phyloP scores from a whole-genome alignment of 164 flowering plant genomes.

The Vitis rotundifolia region DNA sequence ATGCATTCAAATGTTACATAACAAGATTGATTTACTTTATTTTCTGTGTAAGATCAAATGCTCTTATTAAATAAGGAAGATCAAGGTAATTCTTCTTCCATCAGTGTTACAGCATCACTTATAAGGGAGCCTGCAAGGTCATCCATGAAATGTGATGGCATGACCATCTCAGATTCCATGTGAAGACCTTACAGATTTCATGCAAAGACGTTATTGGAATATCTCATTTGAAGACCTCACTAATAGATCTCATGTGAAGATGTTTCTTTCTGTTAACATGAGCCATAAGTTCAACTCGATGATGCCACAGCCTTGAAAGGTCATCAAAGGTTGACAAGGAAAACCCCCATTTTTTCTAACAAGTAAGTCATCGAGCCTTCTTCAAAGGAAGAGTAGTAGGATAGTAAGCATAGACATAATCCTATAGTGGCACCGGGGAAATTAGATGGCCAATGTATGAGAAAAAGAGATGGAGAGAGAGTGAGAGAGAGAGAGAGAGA shows the following conservation, averaged over 20 bases:
- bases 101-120: neutral
- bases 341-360: too few species aligned
- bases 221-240: too few species aligned
- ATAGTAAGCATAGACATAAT: slow-evolving; percentile 32
- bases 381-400: slow-evolving; percentile 70
- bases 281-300: too few species aligned
- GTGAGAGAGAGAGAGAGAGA: neutral
- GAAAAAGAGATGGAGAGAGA: neutral
- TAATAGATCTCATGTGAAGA: too few species aligned
- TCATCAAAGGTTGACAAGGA: neutral
- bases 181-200: too few species aligned
- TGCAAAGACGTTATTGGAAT: too few species aligned
- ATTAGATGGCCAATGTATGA: slow-evolving; percentile 1
- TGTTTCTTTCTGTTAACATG: neutral
- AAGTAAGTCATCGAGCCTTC: slow-evolving; percentile 33
- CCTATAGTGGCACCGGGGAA: slow-evolving; percentile 35
- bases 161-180: neutral
- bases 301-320: neutral
- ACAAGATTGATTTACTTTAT: neutral
- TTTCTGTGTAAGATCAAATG: neutral
- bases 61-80: neutral
- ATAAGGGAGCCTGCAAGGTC: neutral
- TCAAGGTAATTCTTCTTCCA: neutral
- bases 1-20: neutral
- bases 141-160: neutral